phyloP scores from a whole-genome alignment of 1,284 basidiomycete genomes.

The Hemileia vastatrix region DNA sequence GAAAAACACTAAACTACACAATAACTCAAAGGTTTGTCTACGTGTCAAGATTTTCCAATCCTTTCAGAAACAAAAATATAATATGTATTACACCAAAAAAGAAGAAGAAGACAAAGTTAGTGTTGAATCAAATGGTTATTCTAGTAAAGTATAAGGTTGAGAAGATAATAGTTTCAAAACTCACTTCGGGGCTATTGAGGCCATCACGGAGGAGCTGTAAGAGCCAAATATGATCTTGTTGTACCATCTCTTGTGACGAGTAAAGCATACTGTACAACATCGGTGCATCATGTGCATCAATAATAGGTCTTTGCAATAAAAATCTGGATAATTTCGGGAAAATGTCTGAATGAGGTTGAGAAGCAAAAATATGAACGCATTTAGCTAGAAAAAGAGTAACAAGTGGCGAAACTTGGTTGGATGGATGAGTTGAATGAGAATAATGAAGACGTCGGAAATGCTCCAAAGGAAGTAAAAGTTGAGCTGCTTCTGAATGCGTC shows the following conservation, averaged over 20 bases:
- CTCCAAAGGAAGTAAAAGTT: conserved; percentile 21
- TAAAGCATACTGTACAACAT: conserved; percentile 78
- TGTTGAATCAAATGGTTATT: not conserved
- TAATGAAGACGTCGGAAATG: conserved; percentile 22
- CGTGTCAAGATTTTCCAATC: conserved; percentile 21
- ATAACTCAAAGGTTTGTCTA: conserved; percentile 21
- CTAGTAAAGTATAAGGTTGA: not conserved
- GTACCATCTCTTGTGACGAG: conserved; percentile 60
- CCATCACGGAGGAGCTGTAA: conserved; percentile 72
- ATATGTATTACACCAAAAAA: too few relatives aligned
- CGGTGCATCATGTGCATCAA: conserved; percentile 69
- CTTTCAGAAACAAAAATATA: too few relatives aligned
- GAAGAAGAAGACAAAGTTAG: not conserved
- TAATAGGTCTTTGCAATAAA: conserved; percentile 66
- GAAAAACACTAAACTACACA: conserved; percentile 15
- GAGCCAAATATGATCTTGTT: conserved; percentile 78
- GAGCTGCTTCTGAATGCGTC: conserved; percentile 19
- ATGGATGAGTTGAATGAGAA: conserved; percentile 12
- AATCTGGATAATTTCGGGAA: conserved; percentile 71
- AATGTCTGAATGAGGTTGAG: conserved; percentile 64
- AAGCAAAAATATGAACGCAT: conserved; percentile 59
- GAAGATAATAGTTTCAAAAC: too few relatives aligned
- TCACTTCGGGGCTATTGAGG: conserved; percentile 52
- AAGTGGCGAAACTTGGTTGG: conserved; percentile 58
- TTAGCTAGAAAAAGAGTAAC: conserved; percentile 70